Base-by-base conservation (phyloP, 108 stramenopile genomes). In the Thalassiosira profunda region DNA sequence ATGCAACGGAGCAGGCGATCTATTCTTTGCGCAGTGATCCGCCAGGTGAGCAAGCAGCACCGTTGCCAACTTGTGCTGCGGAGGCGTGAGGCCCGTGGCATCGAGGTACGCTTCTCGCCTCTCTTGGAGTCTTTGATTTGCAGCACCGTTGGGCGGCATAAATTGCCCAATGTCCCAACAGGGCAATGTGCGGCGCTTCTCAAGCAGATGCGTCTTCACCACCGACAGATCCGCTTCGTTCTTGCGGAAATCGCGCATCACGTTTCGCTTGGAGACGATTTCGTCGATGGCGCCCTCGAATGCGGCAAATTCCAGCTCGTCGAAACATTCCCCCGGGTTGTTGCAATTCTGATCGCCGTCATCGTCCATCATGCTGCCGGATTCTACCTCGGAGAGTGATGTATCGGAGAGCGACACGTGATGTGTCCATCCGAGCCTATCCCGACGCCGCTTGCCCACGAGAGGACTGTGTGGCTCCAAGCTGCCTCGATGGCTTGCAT, bases 21-120 rank as follows among this genome's bases (percentile, higher is more conserved):
- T 74, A 8, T 71, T 54, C 45, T 78, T 83, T 0, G 92, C 89
- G 56, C 89, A 93, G 12, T 86, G 63, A 28, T 74, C 63, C 1
- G 80, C 85, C n/a, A 90, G 46, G 43, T 66, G 59, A 8, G 57
- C 60, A 9, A 93, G 64, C 0, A 76, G 24, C 5, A 66, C 29
- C 5, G 70, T 67, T 11, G 74, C 75, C 5, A 76, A 26, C 24
- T 58, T 59, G 18, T 81, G 75, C 35, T 81, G 80, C 9, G 43
- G 10, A 1, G 37, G 21, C 5, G 79, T 80, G 7, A 80, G 20
- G 21, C 69, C 69, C 10, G 79, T 76, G 12, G 35, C 28, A 15
- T 76, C 40, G 24, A 80, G 51, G 23, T 70, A 78, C 34, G 66
- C 59, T 31, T 70, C 28, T 40, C 76, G 49, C 46, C 69, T 34